Conservation (phyloP, 2,329 filamentous ascomycete genomes). For the Scedosporium boydii region DNA sequence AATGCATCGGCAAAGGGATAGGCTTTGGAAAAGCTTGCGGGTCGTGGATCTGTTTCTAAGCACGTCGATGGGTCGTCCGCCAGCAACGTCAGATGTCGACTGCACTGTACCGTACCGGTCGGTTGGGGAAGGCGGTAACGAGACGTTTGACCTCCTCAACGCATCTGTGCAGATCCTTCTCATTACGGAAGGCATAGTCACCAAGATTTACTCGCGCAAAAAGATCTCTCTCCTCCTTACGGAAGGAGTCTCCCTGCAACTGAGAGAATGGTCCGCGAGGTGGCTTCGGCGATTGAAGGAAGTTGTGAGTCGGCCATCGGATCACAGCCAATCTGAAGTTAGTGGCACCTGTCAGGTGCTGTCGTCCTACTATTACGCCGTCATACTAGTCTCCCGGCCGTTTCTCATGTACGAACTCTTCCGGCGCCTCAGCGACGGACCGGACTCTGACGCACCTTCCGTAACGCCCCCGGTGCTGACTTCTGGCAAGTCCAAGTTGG, state of each 20-base stretch:
- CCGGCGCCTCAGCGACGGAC: slow-evolving; percentile 29
- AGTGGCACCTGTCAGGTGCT: slow-evolving; percentile 42
- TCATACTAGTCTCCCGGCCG: slow-evolving; percentile 46
- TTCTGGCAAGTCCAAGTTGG: slow-evolving; percentile 38
- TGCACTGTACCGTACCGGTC: slow-evolving; percentile 40
- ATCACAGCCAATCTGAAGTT: slow-evolving; percentile 19
- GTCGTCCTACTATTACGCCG: slow-evolving; percentile 45
- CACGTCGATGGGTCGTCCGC: slow-evolving; percentile 44
- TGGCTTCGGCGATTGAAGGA: slow-evolving; percentile 38
- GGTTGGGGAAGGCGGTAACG: slow-evolving; percentile 23
- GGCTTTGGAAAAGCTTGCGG: slow-evolving; percentile 44
- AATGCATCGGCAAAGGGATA: slow-evolving; percentile 33
- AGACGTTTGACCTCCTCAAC: slow-evolving; percentile 36
- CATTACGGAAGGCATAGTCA: slow-evolving; percentile 38
- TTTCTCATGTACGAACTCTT: slow-evolving; percentile 48
- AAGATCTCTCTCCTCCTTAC: slow-evolving; percentile 44
- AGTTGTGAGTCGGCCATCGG: slow-evolving; percentile 18
- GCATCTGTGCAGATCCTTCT: slow-evolving; percentile 43
- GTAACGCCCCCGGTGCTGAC: slow-evolving; percentile 13
- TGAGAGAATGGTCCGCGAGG: slow-evolving; percentile 39
- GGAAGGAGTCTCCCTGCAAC: slow-evolving; percentile 41
- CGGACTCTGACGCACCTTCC: slow-evolving; percentile 4
- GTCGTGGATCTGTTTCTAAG: slow-evolving; percentile 43
- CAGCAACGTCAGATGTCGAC: slow-evolving; percentile 42
- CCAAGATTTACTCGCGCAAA: slow-evolving; percentile 41